Base-by-base conservation (phyloP, 2,329 filamentous ascomycete species). In the Colletotrichum truncatum region DNA sequence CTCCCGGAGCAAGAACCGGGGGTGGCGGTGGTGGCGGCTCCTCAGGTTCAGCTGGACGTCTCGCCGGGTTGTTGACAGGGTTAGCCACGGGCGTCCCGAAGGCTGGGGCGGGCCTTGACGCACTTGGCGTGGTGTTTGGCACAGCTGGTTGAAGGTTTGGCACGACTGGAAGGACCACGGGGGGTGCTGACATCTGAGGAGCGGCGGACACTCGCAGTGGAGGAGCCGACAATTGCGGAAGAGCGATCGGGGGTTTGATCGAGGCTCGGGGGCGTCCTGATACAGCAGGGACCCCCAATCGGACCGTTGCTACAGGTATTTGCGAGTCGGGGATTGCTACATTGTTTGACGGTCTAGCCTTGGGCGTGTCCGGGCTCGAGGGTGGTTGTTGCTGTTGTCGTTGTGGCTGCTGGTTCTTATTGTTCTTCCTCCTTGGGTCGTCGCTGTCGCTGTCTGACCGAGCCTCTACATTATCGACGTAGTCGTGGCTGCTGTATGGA, bases 371-470 rank as follows among this genome's bases (percentile, higher is more conserved):
- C 12, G 62, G 62, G 26, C 48, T 65, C 18, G 49, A 62, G 16
- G 49, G 60, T n/a, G n/a, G n/a, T 10, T 32, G 51, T 25, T 56
- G 26, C 16, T 63, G 60, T 30, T 63, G 60, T 38, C 45, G 53
- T 12, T 46, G 38, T 4, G 25, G 54, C 14, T 36, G 49, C 32
- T 49, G 49, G 9, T 55, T 32, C 48, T 51, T 62, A 34, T n/a
- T 34, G 2, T 36, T 36, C 34, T 34, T 51, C 56, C 41, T 38
- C 14, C 14, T 23, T 14, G 43, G 41, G 26, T 26, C 18, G 11
- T 64, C 57, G 21, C 63, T 66, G 32, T 66, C 65, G 51, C 64
- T 66, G 36, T 64, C 64, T 26, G 64, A 68, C 6, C 64, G 53
- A 23, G 49, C 39, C 10, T 68, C 58, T 18, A 54, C 36, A 9